phyloP scores from a whole-genome alignment of 176 grass and related monocot genomes.

The Calamus simplicifolius region DNA sequence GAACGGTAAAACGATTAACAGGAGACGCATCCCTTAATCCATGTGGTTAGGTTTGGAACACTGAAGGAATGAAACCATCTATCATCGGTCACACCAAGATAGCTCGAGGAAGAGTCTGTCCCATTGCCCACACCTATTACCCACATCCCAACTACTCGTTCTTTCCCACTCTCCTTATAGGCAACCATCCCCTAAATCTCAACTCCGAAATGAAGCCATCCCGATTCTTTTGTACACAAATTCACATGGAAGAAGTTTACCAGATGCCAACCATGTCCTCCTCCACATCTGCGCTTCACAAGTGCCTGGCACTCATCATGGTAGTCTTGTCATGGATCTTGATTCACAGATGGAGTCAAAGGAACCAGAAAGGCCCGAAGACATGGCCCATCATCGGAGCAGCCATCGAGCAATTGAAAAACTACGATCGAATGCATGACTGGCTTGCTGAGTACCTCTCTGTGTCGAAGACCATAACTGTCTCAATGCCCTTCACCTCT shows the following conservation, averaged over 20 bases:
- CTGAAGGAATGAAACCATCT: slow-evolving; percentile 62
- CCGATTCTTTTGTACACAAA: slow-evolving; percentile 15
- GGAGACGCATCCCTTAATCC: no score
- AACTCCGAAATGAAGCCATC: slow-evolving; percentile 11
- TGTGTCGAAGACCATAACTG: slow-evolving; percentile 43
- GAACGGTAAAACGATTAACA: no score
- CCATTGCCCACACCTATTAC: neutral
- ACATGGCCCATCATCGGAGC: slow-evolving; percentile 82
- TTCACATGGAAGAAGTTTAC: slow-evolving; percentile 49
- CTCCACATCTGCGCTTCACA: slow-evolving; percentile 29
- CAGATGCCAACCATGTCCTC: slow-evolving; percentile 2
- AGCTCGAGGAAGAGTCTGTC: slow-evolving; percentile 19
- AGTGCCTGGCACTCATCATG: slow-evolving; percentile 36
- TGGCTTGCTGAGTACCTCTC: slow-evolving; percentile 72
- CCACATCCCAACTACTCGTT: slow-evolving; percentile 40
- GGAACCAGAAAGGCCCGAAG: slow-evolving; percentile 52
- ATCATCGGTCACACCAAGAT: slow-evolving; percentile 65
- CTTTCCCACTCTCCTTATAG: slow-evolving; percentile 7
- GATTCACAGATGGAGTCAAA: slow-evolving; percentile 63
- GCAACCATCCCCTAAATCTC: slow-evolving; percentile 21
- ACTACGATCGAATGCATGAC: slow-evolving; percentile 89
- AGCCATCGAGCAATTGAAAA: slow-evolving; percentile 72
- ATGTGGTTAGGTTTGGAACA: slow-evolving; percentile 48
- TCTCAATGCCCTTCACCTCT: slow-evolving; percentile 81
- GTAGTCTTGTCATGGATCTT: slow-evolving; percentile 51